phyloP scores from a whole-genome alignment of 345 rosid species.

The Erucastrum elatum region DNA sequence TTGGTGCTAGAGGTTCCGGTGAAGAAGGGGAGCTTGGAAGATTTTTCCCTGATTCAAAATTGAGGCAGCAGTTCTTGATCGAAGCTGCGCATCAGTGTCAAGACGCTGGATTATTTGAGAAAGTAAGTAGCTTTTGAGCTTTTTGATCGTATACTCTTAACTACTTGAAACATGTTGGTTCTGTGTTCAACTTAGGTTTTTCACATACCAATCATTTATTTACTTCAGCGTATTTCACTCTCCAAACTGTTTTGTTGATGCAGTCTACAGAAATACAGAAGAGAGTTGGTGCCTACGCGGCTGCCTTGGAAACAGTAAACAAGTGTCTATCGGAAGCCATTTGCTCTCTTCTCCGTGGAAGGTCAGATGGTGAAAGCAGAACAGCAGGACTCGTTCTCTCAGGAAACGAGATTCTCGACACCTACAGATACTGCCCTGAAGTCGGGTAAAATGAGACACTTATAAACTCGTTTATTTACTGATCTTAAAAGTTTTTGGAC shows the following conservation, averaged over 20 bases:
- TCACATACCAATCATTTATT: background rate
- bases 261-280: constrained; percentile 90
- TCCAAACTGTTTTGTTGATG: constrained; percentile 2
- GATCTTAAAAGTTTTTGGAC: background rate
- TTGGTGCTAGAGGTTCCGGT: constrained; percentile 84
- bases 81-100: constrained; percentile 87
- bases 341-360: constrained; percentile 75
- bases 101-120: constrained; percentile 85
- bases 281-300: constrained; percentile 87
- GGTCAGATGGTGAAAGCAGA: constrained; percentile 82
- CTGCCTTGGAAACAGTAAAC: constrained; percentile 84
- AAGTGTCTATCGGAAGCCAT: constrained; percentile 81
- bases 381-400: constrained; percentile 73
- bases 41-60: constrained; percentile 60
- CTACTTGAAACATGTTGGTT: constrained; percentile 10
- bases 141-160: constrained; percentile 1
- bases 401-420: constrained; percentile 73
- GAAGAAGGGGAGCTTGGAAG: constrained; percentile 91
- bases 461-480: background rate
- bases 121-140: constrained; percentile 52
- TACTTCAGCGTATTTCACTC: background rate
- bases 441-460: constrained; percentile 48
- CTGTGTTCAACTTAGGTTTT: background rate
- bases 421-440: constrained; percentile 73
- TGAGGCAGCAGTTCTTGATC: constrained; percentile 77